Evolutionary conservation across 169 alveolate species (phyloP).

Genomic region (Prorocentrum cordatum): DNA sequence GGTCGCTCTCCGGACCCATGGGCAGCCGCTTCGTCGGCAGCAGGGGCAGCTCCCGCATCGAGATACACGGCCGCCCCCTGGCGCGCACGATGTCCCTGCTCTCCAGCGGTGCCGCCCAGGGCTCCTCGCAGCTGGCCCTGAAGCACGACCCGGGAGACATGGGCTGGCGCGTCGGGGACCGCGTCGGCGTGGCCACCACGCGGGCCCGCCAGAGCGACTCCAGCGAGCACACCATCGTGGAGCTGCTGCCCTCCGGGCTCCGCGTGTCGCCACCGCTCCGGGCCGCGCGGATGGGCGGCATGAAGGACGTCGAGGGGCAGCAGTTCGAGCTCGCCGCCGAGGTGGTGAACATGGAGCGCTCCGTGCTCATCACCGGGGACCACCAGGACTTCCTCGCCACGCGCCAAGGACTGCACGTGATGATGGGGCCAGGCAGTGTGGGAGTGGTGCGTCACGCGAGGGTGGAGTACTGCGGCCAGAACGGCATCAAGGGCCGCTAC

Average conservation of each 20-base stretch:
- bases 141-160: conserved; percentile 13
- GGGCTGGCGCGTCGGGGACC: conserved; percentile 45
- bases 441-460: conserved; percentile 21
- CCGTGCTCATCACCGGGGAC: conserved; percentile 56
- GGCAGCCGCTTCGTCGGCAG: conserved; percentile 35
- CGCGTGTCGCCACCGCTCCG: not conserved
- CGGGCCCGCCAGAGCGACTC: conserved; percentile 10
- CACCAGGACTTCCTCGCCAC: conserved; percentile 4
- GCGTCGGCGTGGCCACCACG: conserved; percentile 28
- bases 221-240: not conserved
- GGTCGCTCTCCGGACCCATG: not conserved
- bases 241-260: not conserved
- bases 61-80: conserved; percentile 24
- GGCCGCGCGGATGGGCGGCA: conserved; percentile 12
- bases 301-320: not conserved
- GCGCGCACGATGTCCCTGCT: conserved; percentile 10
- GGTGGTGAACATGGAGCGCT: conserved; percentile 34
- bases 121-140: not conserved
- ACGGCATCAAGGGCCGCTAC: conserved; percentile 31
- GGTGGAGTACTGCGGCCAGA: conserved; percentile 20
- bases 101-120: not conserved
- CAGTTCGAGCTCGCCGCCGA: conserved; percentile 38
- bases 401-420: conserved; percentile 18
- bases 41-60: not conserved
- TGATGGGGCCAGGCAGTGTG: conserved; percentile 38